Evolutionary conservation across 495 filamentous ascomycete genomes (phyloP), one percentile per base, ranked within the genome.

Genomic region (Podospora anserina): DNA sequence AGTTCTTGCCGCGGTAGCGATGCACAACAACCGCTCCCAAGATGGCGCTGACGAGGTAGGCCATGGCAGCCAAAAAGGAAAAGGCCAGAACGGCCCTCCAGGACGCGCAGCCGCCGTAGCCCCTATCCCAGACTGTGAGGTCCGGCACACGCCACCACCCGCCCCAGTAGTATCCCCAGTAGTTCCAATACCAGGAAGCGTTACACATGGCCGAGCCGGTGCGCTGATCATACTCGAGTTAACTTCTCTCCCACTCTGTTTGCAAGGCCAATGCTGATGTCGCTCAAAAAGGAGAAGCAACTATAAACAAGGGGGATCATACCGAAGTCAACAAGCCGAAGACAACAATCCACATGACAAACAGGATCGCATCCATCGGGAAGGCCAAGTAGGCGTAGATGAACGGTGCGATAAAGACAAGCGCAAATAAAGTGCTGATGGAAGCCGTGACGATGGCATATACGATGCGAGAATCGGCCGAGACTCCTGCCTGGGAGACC

Each of bases 111-210:
- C 66, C 60, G 11, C 18, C 66, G 32, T 67, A 56, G 4, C 62
- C 32, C n/a, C 11, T 34, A 19, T 61, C 32, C 20, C 27, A 39
- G 32, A 67, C 19, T 16, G 27, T 28, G 4, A 23, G n/a, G 7
- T 61, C 62, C 3, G 61, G 66, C 3, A 34, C 26, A 18, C 58
- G 19, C 68, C 68, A 72, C 66, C 64, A 68, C n/a, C 66, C n/a
- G 2, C 72, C 74, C 74, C 74, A 76, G 61, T 70, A 69, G 34
- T 30, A 74, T 2, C 67, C 70, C 74, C 74, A 76, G 30, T 74
- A 76, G 63, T 66, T 73, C 59, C 39, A 69, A 61, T 71, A 74
- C 72, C 72, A 74, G 2, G 11, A 27, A 0, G 70, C 39, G 44
- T 65, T 64, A 56, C 74, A 76, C 3, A 60, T 71, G 19, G 39